phyloP scores from a whole-genome alignment of 768 basidiomycete genomes.

The Tylopilus balloui region DNA sequence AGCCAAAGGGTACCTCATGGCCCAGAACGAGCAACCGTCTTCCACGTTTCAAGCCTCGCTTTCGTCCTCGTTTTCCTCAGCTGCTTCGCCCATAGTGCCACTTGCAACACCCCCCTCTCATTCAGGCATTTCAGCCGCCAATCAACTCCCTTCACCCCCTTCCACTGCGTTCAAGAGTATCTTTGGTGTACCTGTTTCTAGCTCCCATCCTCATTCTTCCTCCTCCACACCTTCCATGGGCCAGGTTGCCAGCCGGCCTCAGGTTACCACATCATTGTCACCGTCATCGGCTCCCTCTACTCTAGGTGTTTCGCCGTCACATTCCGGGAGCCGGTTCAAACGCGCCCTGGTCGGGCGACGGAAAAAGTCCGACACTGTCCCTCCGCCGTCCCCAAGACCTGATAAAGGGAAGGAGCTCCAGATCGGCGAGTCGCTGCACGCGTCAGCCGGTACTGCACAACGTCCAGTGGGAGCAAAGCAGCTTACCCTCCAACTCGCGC shows the following conservation, averaged over 20 bases:
- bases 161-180: slow-evolving; percentile 34
- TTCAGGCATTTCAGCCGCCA: slow-evolving; percentile 41
- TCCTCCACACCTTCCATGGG: slow-evolving; percentile 31
- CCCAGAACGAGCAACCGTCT: slow-evolving; percentile 35
- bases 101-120: slow-evolving; percentile 34
- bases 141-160: slow-evolving; percentile 38
- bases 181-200: slow-evolving; percentile 26
- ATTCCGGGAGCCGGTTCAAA: slow-evolving; percentile 27
- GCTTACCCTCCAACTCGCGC: slow-evolving; percentile 41
- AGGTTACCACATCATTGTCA: slow-evolving; percentile 20
- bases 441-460: slow-evolving; percentile 6
- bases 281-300: slow-evolving; percentile 28
- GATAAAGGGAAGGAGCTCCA: slow-evolving; percentile 20
- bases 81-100: slow-evolving; percentile 38
- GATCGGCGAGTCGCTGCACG: slow-evolving; percentile 16
- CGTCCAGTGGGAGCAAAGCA: slow-evolving; percentile 32
- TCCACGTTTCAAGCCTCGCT: slow-evolving; percentile 39
- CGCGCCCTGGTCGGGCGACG: slow-evolving; percentile 32
- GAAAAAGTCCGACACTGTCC: slow-evolving; percentile 28
- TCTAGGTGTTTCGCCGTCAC: slow-evolving; percentile 16
- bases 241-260: slow-evolving; percentile 33
- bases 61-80: slow-evolving; percentile 43
- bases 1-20: slow-evolving; percentile 24
- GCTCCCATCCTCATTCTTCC: slow-evolving; percentile 23
- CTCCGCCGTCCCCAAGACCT: slow-evolving; percentile 19